Conservation (phyloP, 163 green algal species). For the Scenedesmus sp. region DNA sequence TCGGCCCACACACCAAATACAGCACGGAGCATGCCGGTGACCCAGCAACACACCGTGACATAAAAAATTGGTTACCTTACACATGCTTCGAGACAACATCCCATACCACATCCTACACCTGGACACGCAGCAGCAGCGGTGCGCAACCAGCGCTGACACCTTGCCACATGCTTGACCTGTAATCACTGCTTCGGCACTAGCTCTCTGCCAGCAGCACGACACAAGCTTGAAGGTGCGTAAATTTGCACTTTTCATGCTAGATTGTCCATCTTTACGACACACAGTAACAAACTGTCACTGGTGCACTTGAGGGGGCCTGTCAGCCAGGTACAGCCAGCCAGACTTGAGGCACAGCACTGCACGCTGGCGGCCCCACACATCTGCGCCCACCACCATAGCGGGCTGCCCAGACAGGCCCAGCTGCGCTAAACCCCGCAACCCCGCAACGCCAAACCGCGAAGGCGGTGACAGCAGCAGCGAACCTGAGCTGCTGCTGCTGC, state of each 20-base stretch:
- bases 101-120: too few relatives aligned
- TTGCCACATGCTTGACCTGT: too few relatives aligned
- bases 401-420: conserved; percentile 39
- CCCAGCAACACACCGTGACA: too few relatives aligned
- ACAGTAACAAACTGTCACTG: not conserved
- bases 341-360: conserved; percentile 49
- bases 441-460: conserved; percentile 21
- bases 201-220: too few relatives aligned
- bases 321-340: conserved; percentile 33
- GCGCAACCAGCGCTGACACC: too few relatives aligned
- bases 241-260: not conserved
- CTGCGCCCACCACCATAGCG: conserved; percentile 33
- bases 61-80: too few relatives aligned
- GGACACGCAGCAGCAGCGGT: too few relatives aligned
- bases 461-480: conserved; percentile 14
- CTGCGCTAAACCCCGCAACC: conserved; percentile 13
- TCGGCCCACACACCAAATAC: too few relatives aligned
- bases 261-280: not conserved
- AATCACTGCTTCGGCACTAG: too few relatives aligned
- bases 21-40: too few relatives aligned
- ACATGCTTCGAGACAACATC: too few relatives aligned
- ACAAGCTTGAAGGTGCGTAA: too few relatives aligned
- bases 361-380: conserved; percentile 36
- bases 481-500: not conserved
- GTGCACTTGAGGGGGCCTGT: not conserved